Evolutionary conservation across 805 yeast species (phyloP), one percentile per base, ranked within the genome.

Genomic region (Barnettozyma vustinii): DNA sequence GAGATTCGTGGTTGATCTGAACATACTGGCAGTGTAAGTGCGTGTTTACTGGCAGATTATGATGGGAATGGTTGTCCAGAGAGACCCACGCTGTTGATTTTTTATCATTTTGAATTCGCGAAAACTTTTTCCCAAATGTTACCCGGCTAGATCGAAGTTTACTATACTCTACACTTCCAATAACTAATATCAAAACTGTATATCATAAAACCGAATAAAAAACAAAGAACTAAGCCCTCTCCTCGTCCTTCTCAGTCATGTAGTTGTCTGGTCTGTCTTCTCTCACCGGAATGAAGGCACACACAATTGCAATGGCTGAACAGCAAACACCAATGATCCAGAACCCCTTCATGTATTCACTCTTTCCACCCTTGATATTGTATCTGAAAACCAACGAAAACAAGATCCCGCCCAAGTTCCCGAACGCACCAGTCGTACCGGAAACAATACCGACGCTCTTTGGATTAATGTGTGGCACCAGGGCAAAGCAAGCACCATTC

Each of bases 401-500:
- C 40, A 68, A 44, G 36, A 67, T 57, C 39, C 71, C 72, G 13
- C 72, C 72, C 37, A 65, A 26, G 45, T 68, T 68, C 18, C 72
- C 72, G 43, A 65, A 56, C 4, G 67, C 66, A 36, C 72, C 72
- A 7, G 70, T 59, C 3, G 60, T 53, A 25, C 72, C 72, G 19
- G 69, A 58, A n/a, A 68, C 68, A 42, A 66, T 60, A 45, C 72
- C 72, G 15, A 67, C 60, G 46, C 63, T 69, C 39, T 58, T 59
- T 21, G 65, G 66, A 46, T 66, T 64, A 27, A 66, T 58, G 42
- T 65, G 66, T 2, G 70, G 70, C 12, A 68, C 72, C 10, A 64
- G 52, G 0, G 69, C 57, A 52, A 63, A 68, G 45, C 65, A 64
- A 12, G 72, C 72, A 48, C 72, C 72, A 44, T 68, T 67, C 19